Conservation (phyloP, 2,329 filamentous ascomycete species). For the Dactylellina parvicollis region DNA sequence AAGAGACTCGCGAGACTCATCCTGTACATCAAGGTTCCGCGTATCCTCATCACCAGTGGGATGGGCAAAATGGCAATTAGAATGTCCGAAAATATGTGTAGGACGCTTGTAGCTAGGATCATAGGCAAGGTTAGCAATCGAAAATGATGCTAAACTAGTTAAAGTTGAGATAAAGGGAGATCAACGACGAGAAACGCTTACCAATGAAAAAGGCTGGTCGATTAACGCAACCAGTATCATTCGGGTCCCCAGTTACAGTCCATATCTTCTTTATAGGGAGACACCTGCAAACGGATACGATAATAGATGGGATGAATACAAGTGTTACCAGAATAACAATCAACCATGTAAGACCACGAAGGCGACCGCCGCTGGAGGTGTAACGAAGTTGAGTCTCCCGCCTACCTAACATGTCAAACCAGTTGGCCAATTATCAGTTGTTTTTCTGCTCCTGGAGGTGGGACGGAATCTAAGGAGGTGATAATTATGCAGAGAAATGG, state of each 20-base stretch:
- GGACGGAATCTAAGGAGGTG: neutral
- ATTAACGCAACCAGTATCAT: conserved; percentile 3
- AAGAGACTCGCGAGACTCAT: conserved; percentile 18
- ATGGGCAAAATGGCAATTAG: conserved; percentile 37
- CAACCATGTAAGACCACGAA: conserved; percentile 37
- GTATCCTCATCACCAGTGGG: conserved; percentile 30
- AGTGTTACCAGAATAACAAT: conserved; percentile 24
- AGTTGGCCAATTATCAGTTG: no score
- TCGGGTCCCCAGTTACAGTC: neutral
- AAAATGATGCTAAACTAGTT: no score
- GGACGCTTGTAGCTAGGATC: conserved; percentile 22
- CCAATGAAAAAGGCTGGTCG: conserved; percentile 29
- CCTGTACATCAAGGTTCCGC: conserved; percentile 25
- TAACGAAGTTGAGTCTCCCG: conserved; percentile 44
- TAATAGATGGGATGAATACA: conserved; percentile 28
- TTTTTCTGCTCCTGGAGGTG: neutral
- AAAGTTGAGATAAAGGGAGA: neutral
- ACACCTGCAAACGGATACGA: conserved; percentile 32
- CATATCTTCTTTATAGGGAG: conserved; percentile 4
- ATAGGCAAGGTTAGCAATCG: neutral
- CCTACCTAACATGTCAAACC: conserved; percentile 30
- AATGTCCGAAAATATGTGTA: conserved; percentile 35
- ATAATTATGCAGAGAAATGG: no score
- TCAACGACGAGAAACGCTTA: conserved; percentile 1
- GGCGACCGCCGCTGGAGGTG: conserved; percentile 27